phyloP scores from a whole-genome alignment of 2,329 filamentous ascomycete species.

The Stemphylium vesicarium region DNA sequence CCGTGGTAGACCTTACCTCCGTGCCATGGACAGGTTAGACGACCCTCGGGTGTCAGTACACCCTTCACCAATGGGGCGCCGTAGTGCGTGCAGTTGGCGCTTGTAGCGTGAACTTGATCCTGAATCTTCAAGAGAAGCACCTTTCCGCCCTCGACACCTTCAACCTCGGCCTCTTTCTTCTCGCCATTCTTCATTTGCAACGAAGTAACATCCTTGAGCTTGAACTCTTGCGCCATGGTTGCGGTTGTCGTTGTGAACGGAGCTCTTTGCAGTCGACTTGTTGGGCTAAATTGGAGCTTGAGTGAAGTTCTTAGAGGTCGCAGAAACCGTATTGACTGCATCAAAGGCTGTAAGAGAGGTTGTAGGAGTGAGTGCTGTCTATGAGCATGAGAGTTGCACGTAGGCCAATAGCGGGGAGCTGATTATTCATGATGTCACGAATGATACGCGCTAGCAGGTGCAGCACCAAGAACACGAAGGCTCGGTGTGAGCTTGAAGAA shows the following conservation, averaged over 20 bases:
- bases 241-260: constrained; percentile 35
- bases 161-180: constrained; percentile 88
- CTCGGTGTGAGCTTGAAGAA: not conserved
- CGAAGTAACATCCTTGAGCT: constrained; percentile 77
- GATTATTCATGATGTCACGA: constrained; percentile 27
- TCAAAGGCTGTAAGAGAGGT: constrained; percentile 19
- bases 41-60: constrained; percentile 79
- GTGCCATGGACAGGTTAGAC: constrained; percentile 95
- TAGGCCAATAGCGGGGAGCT: constrained; percentile 14
- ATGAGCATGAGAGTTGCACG: constrained; percentile 12
- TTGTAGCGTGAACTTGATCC: constrained; percentile 78
- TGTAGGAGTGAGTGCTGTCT: constrained; percentile 1
- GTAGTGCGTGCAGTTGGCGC: constrained; percentile 87
- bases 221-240: constrained; percentile 57
- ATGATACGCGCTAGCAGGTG: not conserved
- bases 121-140: constrained; percentile 82
- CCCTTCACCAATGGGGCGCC: constrained; percentile 89
- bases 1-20: constrained; percentile 65
- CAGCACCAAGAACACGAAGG: not conserved
- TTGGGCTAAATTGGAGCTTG: constrained; percentile 22
- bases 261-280: constrained; percentile 24
- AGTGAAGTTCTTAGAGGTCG: constrained; percentile 31
- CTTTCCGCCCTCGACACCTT: constrained; percentile 85
- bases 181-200: constrained; percentile 78
- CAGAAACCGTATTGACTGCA: constrained; percentile 37